Base-by-base conservation (phyloP, 495 filamentous ascomycete genomes). In the Talaromyces trachyspermus region DNA sequence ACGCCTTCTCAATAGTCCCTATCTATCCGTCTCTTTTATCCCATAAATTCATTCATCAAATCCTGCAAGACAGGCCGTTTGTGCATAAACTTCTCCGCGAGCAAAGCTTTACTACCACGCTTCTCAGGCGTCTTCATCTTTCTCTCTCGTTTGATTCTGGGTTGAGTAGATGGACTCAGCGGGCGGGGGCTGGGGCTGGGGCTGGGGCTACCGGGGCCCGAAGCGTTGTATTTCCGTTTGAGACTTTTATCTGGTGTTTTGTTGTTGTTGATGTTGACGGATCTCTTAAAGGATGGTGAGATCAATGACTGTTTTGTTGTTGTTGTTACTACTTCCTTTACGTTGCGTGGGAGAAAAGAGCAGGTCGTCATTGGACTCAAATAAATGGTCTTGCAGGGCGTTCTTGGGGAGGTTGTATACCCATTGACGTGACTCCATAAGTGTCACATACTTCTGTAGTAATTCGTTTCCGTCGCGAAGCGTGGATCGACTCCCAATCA, bases 401-500 rank as follows among this genome's bases (percentile, higher is more conserved):
- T 68, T 69, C 4, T 48, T 55, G 0, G 77, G 80, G 18, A 96
- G 49, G 48, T 95, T 77, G 43, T 86, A 84, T 4, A 87, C 65
- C 90, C 90, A 95, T 2, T 72, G 70, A 25, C 75, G 77, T 27
- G 68, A 62, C 56, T 89, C 81, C 65, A 95, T 87, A 37, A 95
- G 61, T 14, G 64, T 59, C n/a, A 97, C 68, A 43, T 96, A 87
- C 23, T 77, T 69, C 17, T 73, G 73, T 12, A 96, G 72, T 58
- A 95, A 77, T 54, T 91, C 88, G 43, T 86, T 86, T 6, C 81
- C 79, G 19, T 75, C 76, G 43, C 56, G 63, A 7, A 98, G 68
- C 14, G 92, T 98, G 22, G 69, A 71, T 54, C 77, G 74, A 54
- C 85, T 90, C 1, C 92, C 92, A 3, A 98, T 58, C 5, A 98